These are phyloP conservation scores for Claviceps arundinis DNA, from an alignment of 2,329 filamentous ascomycete genomes.

Conservation along the genomic window DNA sequence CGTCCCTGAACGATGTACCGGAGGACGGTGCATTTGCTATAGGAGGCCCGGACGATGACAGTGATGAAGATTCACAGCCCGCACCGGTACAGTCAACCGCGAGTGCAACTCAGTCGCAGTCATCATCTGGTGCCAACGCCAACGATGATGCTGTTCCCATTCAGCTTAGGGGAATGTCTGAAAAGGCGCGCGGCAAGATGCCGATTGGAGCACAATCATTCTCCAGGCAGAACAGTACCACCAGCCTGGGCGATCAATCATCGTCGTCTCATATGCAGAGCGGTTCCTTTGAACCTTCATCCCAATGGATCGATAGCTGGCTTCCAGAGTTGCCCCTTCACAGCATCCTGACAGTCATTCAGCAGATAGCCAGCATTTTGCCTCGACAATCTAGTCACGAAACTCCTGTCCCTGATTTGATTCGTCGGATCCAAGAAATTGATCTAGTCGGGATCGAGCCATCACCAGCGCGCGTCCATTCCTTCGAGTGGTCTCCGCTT, in stretches of 20 bases:
- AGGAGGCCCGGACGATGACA: slow-evolving; percentile 65
- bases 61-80: slow-evolving; percentile 38
- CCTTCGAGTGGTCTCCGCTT: slow-evolving; percentile 87
- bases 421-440: slow-evolving; percentile 44
- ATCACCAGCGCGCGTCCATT: slow-evolving; percentile 62
- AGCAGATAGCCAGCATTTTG: slow-evolving; percentile 47
- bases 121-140: slow-evolving; percentile 52
- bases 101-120: slow-evolving; percentile 47
- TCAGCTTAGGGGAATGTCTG: slow-evolving; percentile 84
- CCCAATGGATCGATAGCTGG: slow-evolving; percentile 86
- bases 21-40: slow-evolving; percentile 78
- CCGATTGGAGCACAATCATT: slow-evolving; percentile 72
- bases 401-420: slow-evolving; percentile 28
- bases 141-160: slow-evolving; percentile 75
- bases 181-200: slow-evolving; percentile 94
- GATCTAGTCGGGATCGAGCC: slow-evolving; percentile 62
- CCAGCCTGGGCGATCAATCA: slow-evolving; percentile 59
- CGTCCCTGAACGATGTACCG: slow-evolving; percentile 19
- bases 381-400: slow-evolving; percentile 34
- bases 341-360: slow-evolving; percentile 66
- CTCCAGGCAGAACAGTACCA: slow-evolving; percentile 80
- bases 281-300: slow-evolving; percentile 58
- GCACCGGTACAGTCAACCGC: slow-evolving; percentile 51
- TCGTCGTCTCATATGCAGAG: slow-evolving; percentile 41
- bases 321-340: slow-evolving; percentile 83